Conservation (phyloP, 805 yeast species). For the Blastobotrys robertii region DNA sequence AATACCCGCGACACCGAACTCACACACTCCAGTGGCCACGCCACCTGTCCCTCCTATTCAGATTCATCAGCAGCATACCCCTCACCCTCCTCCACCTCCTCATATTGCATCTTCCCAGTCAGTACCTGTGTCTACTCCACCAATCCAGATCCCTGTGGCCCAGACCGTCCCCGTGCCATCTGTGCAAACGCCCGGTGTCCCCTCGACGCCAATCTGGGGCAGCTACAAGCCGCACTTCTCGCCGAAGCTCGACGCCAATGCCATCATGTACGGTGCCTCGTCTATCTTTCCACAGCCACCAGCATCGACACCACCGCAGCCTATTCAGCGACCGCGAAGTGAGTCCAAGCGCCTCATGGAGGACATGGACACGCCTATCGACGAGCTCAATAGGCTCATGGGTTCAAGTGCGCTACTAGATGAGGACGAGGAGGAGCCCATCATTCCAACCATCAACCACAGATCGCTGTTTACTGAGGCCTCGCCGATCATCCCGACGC, state of each 20-base stretch:
- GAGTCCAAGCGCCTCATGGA: neutral
- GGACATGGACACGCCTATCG: conserved; percentile 12
- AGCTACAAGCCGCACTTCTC: neutral
- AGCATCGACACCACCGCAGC: neutral
- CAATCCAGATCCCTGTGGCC: neutral
- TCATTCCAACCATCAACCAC: neutral
- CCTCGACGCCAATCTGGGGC: neutral
- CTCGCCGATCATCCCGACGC: too few species aligned
- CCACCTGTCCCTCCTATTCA: neutral
- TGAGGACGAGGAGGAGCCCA: conserved; percentile 9
- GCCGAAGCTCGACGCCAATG: neutral
- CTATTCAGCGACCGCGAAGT: conserved; percentile 1
- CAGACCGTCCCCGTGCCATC: conserved; percentile 6
- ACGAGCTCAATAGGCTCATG: conserved; percentile 13
- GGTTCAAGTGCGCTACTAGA: conserved; percentile 11
- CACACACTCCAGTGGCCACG: neutral
- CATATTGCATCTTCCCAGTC: neutral
- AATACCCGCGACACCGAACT: neutral
- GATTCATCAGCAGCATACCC: conserved; percentile 2
- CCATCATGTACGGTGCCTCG: neutral
- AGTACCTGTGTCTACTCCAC: neutral
- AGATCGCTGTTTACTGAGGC: too few species aligned
- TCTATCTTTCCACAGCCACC: neutral
- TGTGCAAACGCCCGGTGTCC: neutral
- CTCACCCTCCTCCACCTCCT: neutral